Conservation (phyloP, 2,329 filamentous ascomycete genomes). For the Karstenula rhodostoma region DNA sequence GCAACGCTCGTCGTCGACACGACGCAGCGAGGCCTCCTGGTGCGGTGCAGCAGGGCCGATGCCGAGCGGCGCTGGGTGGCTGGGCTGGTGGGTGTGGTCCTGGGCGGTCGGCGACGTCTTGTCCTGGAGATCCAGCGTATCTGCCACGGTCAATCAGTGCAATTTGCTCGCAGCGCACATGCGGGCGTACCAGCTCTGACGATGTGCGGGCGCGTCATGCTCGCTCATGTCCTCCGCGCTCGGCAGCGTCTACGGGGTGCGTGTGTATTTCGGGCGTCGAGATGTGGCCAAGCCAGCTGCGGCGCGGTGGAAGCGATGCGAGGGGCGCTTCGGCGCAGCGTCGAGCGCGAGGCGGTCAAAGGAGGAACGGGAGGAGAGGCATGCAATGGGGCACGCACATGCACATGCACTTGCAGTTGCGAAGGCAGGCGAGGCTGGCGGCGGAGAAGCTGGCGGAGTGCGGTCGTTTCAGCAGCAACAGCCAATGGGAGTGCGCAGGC, state of each 20-base stretch:
- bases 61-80: constrained; percentile 60
- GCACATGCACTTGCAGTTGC: constrained; percentile 6
- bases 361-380: constrained; percentile 4
- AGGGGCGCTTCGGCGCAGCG: constrained; percentile 21
- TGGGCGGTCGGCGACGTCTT: constrained; percentile 82
- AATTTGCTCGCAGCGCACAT: not conserved
- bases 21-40: constrained; percentile 83
- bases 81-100: constrained; percentile 72
- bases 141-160: constrained; percentile 56
- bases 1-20: constrained; percentile 76
- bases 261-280: constrained; percentile 20
- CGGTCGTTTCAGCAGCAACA: not conserved
- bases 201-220: constrained; percentile 65
- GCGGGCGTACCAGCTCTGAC: constrained; percentile 62
- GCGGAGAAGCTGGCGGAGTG: constrained; percentile 24
- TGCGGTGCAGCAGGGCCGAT: constrained; percentile 73
- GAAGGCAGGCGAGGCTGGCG: constrained; percentile 15
- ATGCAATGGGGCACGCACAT: constrained; percentile 1
- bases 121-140: constrained; percentile 94
- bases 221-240: constrained; percentile 43
- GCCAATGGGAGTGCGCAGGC: not conserved
- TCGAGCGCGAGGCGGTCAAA: not conserved
- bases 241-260: constrained; percentile 16
- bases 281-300: constrained; percentile 34
- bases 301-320: constrained; percentile 41